Base-by-base conservation (phyloP, 2,329 filamentous ascomycete genomes). In the Phialophora tarda region DNA sequence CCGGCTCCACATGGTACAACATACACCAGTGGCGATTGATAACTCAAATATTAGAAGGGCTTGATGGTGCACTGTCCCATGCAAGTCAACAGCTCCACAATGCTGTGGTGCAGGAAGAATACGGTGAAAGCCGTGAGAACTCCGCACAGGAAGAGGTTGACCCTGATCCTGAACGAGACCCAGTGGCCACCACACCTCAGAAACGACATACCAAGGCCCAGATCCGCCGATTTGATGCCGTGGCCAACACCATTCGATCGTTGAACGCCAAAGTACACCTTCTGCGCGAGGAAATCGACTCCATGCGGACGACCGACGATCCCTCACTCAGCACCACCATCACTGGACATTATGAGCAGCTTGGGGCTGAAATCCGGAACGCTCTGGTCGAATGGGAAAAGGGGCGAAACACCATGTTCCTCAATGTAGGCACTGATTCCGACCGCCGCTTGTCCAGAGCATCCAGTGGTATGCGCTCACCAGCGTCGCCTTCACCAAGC, bases 241-340 rank as follows among this genome's bases (percentile, higher is more conserved):
- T 99, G 38, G 97, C 93, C 0, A 91, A 93, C 63, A 93, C 93
- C 17, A 96, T 98, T 68, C 89, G 93, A 30, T 91, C 92, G 11
- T 84, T 99, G 57, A 94, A 98, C 78, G 95, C 95, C 41, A 99
- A 98, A 78, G 88, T 99, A 81, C 93, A 96, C 67, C 84, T 99
- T 7, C 81, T 98, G 62, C 88, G 92, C 58, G 95, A 99, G 77
- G 93, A 97, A 77, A 96, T 93, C 0, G 92, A 91, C 74, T 87
- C 87, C 4, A 50, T 67, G 51, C 79, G 97, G 30, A 83, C 84
- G 65, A 87, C 89, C 72, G 87, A 91, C 21, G 77, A 83, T 4
- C 87, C 88, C 3, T 91, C 96, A 71, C 85, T 97, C 17, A 92
- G 91, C 0, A 86, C 89, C 0, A 89, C 88, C 69, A 84, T 98